These are phyloP conservation scores for Clonostachys rhizophaga DNA, from an alignment of 2,329 filamentous ascomycete species.

Conservation along the genomic window DNA sequence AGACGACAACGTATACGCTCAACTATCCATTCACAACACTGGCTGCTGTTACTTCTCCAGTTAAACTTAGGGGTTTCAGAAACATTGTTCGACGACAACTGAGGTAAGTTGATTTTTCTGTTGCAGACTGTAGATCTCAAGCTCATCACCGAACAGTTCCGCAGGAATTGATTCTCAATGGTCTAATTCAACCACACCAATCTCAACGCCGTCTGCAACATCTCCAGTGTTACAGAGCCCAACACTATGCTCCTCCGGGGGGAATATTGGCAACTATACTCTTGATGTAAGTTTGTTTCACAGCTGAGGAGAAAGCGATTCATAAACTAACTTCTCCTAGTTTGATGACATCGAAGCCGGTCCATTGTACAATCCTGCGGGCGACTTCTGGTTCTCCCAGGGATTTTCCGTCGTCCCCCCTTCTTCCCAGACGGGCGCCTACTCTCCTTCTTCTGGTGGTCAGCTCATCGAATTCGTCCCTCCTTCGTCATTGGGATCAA, in stretches of 20 bases:
- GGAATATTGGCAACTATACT: slow-evolving; percentile 28
- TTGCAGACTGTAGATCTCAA: not conserved
- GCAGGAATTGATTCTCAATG: slow-evolving; percentile 9
- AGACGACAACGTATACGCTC: slow-evolving; percentile 32
- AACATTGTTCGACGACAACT: slow-evolving; percentile 16
- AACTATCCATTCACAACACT: slow-evolving; percentile 31
- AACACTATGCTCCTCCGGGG: slow-evolving; percentile 17
- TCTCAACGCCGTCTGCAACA: not conserved
- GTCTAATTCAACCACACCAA: slow-evolving; percentile 18
- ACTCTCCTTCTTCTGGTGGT: slow-evolving; percentile 28
- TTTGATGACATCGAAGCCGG: slow-evolving; percentile 28
- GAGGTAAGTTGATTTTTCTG: slow-evolving; percentile 11
- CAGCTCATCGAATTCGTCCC: slow-evolving; percentile 34
- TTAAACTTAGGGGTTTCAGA: not conserved
- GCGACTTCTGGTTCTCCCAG: slow-evolving; percentile 34
- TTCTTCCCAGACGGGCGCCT: slow-evolving; percentile 22
- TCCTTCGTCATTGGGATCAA: slow-evolving; percentile 20
- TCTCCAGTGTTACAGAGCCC: slow-evolving; percentile 4
- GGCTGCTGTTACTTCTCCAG: slow-evolving; percentile 17
- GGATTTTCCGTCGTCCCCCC: slow-evolving; percentile 31
- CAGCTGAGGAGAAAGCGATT: too few relatives aligned
- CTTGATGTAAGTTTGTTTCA: slow-evolving; percentile 23
- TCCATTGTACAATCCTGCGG: slow-evolving; percentile 30
- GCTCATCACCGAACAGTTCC: not conserved
- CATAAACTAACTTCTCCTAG: slow-evolving; percentile 14